Evolutionary conservation across 441 rosid species (phyloP).

Genomic region (Bruguiera hainesii): DNA sequence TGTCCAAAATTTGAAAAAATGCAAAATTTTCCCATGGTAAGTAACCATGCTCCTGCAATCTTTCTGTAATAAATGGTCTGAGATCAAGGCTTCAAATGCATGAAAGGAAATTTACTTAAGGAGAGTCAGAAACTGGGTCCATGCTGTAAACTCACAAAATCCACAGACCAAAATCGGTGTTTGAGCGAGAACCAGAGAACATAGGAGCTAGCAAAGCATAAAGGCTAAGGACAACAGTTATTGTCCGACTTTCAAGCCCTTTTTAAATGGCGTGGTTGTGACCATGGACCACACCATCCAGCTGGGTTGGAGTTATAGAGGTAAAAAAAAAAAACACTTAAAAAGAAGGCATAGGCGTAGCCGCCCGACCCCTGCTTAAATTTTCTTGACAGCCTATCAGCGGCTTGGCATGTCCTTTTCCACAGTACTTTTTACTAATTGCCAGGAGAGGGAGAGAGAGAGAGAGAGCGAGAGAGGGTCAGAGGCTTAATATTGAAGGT

Average conservation of each 20-base stretch:
- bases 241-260: background rate
- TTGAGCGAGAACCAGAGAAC: background rate
- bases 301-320: background rate
- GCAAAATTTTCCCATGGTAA: no score
- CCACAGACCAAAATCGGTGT: background rate
- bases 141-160: background rate
- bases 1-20: no score
- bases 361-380: conserved; percentile 12
- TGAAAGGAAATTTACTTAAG: no score
- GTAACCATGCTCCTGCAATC: no score
- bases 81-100: no score
- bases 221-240: background rate
- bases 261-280: background rate
- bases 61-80: no score
- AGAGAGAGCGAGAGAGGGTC: no score
- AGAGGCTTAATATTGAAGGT: no score
- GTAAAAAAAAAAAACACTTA: no score
- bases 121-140: conserved; percentile 1
- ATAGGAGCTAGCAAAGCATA: background rate
- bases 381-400: conserved; percentile 7
- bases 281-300: conserved; percentile 12
- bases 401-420: conserved; percentile 28
- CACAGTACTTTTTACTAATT: background rate
- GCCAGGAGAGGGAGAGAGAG: no score
- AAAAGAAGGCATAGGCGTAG: conserved; percentile 1